These are phyloP conservation scores for Dactylorhiza incarnata DNA, from an alignment of 106 monocot species.

Conservation along the genomic window DNA sequence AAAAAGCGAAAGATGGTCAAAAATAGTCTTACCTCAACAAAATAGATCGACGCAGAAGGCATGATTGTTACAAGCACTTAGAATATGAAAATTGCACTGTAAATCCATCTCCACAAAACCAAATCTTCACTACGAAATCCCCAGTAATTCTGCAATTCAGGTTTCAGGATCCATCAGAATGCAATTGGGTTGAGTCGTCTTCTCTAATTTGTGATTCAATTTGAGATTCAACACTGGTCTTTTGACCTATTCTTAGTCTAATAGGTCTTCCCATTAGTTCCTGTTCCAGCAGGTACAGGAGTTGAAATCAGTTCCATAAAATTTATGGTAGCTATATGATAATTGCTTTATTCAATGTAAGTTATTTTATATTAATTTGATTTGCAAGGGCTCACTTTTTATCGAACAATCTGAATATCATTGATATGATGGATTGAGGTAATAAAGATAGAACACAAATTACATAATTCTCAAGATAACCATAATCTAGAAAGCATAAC, in stretches of 20 bases:
- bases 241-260: not conserved
- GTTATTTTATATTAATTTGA: not conserved
- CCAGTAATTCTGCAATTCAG: not conserved
- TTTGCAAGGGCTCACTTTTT: not conserved
- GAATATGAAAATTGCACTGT: not conserved
- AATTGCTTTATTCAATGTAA: not conserved
- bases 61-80: not conserved
- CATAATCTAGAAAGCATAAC: not conserved
- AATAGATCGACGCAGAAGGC: not conserved
- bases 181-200: not conserved
- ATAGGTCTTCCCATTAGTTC: conserved; percentile 6
- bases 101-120: not conserved
- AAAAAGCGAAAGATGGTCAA: not conserved
- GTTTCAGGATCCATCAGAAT: not conserved
- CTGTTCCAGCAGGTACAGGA: not conserved
- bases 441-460: not conserved
- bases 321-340: not conserved
- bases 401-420: not conserved
- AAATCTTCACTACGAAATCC: not conserved
- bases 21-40: not conserved
- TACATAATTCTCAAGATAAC: not conserved
- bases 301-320: not conserved
- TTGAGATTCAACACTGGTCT: not conserved
- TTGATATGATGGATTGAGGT: not conserved
- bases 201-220: not conserved